Base-by-base conservation (phyloP, 2,329 filamentous ascomycete species). In the Trichoderma simmonsii region DNA sequence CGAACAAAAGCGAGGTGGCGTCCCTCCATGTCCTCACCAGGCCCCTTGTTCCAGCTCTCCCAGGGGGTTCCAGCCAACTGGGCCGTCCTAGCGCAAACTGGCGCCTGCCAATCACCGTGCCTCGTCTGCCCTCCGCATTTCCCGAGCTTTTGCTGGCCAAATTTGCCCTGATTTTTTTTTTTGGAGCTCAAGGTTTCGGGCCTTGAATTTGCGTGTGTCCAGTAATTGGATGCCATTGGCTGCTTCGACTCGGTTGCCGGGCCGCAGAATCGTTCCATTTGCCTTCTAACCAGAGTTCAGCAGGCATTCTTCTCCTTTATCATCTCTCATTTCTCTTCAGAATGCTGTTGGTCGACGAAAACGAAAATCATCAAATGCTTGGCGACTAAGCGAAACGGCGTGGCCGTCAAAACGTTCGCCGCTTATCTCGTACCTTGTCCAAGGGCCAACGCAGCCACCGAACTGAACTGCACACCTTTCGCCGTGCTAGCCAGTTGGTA, bases 1-100 rank as follows among this genome's bases (percentile, higher is more conserved):
- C n/a, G 56, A 30, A 30, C 21, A 30, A n/a, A 26, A 26, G n/a
- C 21, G 15, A 12, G 34, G 34, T 36, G 34, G 34, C 34, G 34
- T 36, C 34, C 34, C 34, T 36, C 34, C 34, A 36, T 36, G 34
- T 36, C 34, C 12, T 15, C 34, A 2, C 51, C 4, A 57, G 24
- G 51, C 26, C n/a, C 36, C 57, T 59, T 60, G 57, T 34, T 61
- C 68, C 68, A 62, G 60, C 66, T 26, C 28, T 30, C 61, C 66
- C 66, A 69, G 66, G 66, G 65, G 66, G 32, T 68, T 32, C 68
- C 68, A 71, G 60, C 60, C 68, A 30, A 56, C 60, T 71, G 68
- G 68, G 68, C 68, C 68, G 68, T 71, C 68, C 68, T 71, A 62
- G 57, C 66, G 57, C 66, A 70, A 62, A 70, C 66, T 21, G 56